Evolutionary conservation across 2,329 filamentous ascomycete species (phyloP).

Genomic region (Alternaria longipes): DNA sequence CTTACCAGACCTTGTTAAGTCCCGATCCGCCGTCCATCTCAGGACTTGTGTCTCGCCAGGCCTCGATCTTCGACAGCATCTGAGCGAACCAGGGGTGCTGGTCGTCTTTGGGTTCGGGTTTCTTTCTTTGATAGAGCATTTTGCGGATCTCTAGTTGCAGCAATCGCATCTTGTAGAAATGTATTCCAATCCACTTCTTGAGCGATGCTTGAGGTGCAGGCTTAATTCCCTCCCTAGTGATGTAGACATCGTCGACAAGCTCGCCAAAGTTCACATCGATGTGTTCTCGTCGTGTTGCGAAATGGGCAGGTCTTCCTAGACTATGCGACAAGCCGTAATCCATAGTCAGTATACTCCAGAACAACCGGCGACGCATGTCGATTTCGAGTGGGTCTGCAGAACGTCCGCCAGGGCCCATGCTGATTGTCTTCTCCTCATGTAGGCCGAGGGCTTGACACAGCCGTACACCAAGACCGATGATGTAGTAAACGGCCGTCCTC

Average conservation of each 20-base stretch:
- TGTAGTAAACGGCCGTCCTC: slow-evolving; percentile 89
- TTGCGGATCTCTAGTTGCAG: slow-evolving; percentile 88
- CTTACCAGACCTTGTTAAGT: slow-evolving; percentile 83
- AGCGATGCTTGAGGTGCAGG: slow-evolving; percentile 74
- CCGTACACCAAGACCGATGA: slow-evolving; percentile 85
- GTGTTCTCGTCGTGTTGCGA: slow-evolving; percentile 82
- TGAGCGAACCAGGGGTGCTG: slow-evolving; percentile 85
- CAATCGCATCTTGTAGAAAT: slow-evolving; percentile 91
- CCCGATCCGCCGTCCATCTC: slow-evolving; percentile 72
- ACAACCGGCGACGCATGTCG: slow-evolving; percentile 87
- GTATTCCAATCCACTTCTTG: slow-evolving; percentile 88
- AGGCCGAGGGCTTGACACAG: slow-evolving; percentile 90
- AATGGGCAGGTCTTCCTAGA: slow-evolving; percentile 85
- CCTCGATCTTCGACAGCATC: slow-evolving; percentile 79
- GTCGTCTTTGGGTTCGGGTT: slow-evolving; percentile 77
- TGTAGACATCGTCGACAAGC: slow-evolving; percentile 81
- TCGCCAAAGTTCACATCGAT: slow-evolving; percentile 89
- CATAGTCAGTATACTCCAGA: slow-evolving; percentile 89
- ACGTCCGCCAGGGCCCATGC: slow-evolving; percentile 66
- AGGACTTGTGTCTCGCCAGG: slow-evolving; percentile 82
- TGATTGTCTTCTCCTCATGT: slow-evolving; percentile 88
- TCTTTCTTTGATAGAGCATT: slow-evolving; percentile 85
- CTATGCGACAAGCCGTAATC: slow-evolving; percentile 88
- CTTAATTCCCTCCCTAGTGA: slow-evolving; percentile 78
- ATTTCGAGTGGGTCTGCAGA: slow-evolving; percentile 76